Evolutionary conservation across 768 basidiomycete genomes (phyloP), one percentile per base, ranked within the genome.

Genomic region (Suillus americanus): DNA sequence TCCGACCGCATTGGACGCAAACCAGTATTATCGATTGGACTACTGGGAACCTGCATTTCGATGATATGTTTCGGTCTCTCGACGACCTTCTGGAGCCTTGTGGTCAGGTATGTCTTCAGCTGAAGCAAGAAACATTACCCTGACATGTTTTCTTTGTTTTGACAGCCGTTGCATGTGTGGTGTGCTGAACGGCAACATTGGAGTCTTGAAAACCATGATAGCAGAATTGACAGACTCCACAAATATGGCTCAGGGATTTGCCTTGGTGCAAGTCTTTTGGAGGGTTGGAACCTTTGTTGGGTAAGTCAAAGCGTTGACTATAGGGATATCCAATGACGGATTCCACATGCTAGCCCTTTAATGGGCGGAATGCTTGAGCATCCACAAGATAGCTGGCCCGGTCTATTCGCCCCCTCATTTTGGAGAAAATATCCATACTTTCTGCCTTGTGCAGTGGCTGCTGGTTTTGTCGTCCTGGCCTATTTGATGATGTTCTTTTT

Each of bases 1-100:
- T 89, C 89, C 3, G 87, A 89, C 67, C 77, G 77, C 61, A 71
- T 87, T 18, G 88, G 88, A 6, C 83, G 88, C 28, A 86, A 87
- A 65, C 88, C 88, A 13, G 79, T 89, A 28, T 71, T 89, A n/a
- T 71, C 88, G 20, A 71, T 81, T 12, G 87, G 88, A 5, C 71
- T 89, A 20, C 71, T 85, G 6, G 88, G 87, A 20, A 74, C 80
- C 14, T 76, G 79, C 3, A 54, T 81, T 0, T 88, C 87, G 1
- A 88, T 86, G 75, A 63, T 88, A 8, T 79, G 76, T 43, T 90
- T 90, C 74, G 89, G 89, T 9, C 72, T 89, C 54, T 89, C 88
- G 5, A 79, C 80, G 37, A 85, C 85, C 13, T 82, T 89, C 65
- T 80, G 74, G 72, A 76, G 74, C 28, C 72, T 89, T 57, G 82